Percentiles rank a stretch among this genome's conserved stretches.
Conservation (phyloP, 495 filamentous ascomycete genomes). For the Aspergillus cristatus region DNA sequence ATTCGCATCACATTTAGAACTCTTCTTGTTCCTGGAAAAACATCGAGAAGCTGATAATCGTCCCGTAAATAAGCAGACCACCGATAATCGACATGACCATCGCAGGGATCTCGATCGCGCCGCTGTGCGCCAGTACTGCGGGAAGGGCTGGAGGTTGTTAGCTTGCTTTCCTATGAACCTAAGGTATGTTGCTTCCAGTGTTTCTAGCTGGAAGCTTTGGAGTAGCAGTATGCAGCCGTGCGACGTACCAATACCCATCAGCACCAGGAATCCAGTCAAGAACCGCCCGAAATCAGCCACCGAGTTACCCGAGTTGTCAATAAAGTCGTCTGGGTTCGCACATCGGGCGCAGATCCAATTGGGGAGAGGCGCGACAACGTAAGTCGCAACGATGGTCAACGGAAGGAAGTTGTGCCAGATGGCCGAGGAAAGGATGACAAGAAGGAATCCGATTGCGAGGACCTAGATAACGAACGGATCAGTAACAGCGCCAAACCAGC, state of each 20-base stretch:
- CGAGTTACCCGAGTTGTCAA: conserved; percentile 71
- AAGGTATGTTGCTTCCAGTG: too few species aligned
- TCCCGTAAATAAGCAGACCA: conserved; percentile 90
- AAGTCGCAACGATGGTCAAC: conserved; percentile 89
- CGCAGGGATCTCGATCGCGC: conserved; percentile 67
- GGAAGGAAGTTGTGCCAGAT: conserved; percentile 90
- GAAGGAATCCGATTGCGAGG: conserved; percentile 96
- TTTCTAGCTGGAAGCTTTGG: too few species aligned
- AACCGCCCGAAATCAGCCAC: conserved; percentile 88
- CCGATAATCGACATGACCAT: conserved; percentile 94
- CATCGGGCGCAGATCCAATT: conserved; percentile 90
- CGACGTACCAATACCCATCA: conserved; percentile 90
- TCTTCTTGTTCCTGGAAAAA: conserved; percentile 97
- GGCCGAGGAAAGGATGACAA: conserved; percentile 95
- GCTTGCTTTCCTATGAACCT: conserved; percentile 5
- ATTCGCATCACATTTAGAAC: conserved; percentile 36
- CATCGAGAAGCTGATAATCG: conserved; percentile 94
- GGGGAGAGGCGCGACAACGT: conserved; percentile 84
- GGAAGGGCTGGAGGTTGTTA: conserved; percentile 63
- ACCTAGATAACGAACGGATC: conserved; percentile 40
- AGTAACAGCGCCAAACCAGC: too few species aligned
- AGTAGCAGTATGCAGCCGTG: too few species aligned
- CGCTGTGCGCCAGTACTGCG: conserved; percentile 76
- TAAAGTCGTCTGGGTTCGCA: conserved; percentile 93
- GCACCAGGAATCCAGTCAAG: conserved; percentile 90